phyloP scores from a whole-genome alignment of 1,284 basidiomycete species.

The Testicularia cyperi region DNA sequence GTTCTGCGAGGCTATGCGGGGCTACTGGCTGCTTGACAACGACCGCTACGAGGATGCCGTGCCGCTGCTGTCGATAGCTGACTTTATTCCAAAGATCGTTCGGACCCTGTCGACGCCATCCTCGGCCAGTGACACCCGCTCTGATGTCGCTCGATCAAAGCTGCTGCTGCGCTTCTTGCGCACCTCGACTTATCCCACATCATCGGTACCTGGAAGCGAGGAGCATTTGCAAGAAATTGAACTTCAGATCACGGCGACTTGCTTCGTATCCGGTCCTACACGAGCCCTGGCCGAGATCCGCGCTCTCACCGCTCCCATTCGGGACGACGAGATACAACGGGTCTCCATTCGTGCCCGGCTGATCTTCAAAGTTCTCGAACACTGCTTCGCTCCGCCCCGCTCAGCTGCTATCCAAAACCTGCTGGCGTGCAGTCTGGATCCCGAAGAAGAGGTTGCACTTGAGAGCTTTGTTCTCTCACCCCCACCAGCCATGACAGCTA shows the following conservation, averaged over 20 bases:
- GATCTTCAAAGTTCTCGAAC: slow-evolving; percentile 32
- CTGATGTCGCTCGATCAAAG: slow-evolving; percentile 20
- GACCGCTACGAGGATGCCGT: slow-evolving; percentile 33
- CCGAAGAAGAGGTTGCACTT: slow-evolving; percentile 27
- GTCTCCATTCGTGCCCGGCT: slow-evolving; percentile 26
- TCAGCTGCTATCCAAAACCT: slow-evolving; percentile 39
- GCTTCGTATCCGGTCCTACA: slow-evolving; percentile 27
- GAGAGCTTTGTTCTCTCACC: slow-evolving; percentile 37
- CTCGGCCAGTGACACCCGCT: slow-evolving; percentile 4
- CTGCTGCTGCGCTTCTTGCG: slow-evolving; percentile 36
- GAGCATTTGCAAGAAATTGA: slow-evolving; percentile 24
- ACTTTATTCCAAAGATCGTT: slow-evolving; percentile 39
- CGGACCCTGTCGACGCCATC: slow-evolving; percentile 19
- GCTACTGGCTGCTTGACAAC: slow-evolving; percentile 45
- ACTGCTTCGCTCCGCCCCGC: slow-evolving; percentile 46
- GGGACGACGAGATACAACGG: slow-evolving; percentile 22
- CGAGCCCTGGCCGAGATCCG: slow-evolving; percentile 25
- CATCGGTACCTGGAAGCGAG: slow-evolving; percentile 21
- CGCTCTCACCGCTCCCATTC: slow-evolving; percentile 14
- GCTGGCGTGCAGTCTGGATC: slow-evolving; percentile 31
- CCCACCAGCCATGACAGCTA: slow-evolving; percentile 32
- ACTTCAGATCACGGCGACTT: slow-evolving; percentile 31
- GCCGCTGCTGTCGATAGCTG: slow-evolving; percentile 23
- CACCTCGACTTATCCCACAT: slow-evolving; percentile 23
- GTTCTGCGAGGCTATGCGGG: slow-evolving; percentile 37